These are phyloP conservation scores for Mediolabrus comicus DNA, from an alignment of 108 stramenopile species.

Conservation along the genomic window DNA sequence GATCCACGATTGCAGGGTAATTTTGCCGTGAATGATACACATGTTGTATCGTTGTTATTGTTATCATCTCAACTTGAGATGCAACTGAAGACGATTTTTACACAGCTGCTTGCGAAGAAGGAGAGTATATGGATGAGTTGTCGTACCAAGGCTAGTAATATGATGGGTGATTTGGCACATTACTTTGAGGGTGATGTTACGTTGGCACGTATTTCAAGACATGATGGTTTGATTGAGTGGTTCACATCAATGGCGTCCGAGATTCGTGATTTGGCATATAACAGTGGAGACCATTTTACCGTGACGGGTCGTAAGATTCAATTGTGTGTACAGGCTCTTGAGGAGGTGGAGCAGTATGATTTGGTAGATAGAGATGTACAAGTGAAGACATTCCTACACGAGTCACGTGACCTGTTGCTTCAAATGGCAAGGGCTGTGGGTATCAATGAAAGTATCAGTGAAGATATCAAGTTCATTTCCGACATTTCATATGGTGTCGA, in stretches of 20 bases:
- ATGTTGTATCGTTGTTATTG: constrained; percentile 55
- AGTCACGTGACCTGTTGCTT: constrained; percentile 47
- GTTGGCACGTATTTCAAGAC: constrained; percentile 46
- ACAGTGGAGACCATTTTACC: constrained; percentile 50
- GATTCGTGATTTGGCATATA: constrained; percentile 43
- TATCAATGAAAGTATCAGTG: constrained; percentile 38
- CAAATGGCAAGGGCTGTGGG: constrained; percentile 62
- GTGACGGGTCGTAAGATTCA: constrained; percentile 61
- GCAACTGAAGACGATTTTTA: constrained; percentile 48
- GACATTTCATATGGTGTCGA: constrained; percentile 70
- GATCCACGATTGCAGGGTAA: constrained; percentile 39
- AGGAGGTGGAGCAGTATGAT: constrained; percentile 65
- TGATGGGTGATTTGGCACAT: constrained; percentile 48
- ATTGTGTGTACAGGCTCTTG: constrained; percentile 53
- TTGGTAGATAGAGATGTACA: constrained; percentile 56
- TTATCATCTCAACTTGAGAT: constrained; percentile 60
- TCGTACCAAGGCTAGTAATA: constrained; percentile 21
- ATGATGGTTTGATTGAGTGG: constrained; percentile 53
- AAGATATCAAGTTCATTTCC: constrained; percentile 43
- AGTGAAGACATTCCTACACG: constrained; percentile 51
- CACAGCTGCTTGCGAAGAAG: constrained; percentile 44
- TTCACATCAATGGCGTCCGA: constrained; percentile 51
- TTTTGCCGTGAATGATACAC: constrained; percentile 31
- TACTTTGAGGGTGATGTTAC: constrained; percentile 60
- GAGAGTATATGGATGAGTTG: constrained; percentile 48